phyloP scores from a whole-genome alignment of 371 early-diverging fungal species.

The Coemansia sp. region DNA sequence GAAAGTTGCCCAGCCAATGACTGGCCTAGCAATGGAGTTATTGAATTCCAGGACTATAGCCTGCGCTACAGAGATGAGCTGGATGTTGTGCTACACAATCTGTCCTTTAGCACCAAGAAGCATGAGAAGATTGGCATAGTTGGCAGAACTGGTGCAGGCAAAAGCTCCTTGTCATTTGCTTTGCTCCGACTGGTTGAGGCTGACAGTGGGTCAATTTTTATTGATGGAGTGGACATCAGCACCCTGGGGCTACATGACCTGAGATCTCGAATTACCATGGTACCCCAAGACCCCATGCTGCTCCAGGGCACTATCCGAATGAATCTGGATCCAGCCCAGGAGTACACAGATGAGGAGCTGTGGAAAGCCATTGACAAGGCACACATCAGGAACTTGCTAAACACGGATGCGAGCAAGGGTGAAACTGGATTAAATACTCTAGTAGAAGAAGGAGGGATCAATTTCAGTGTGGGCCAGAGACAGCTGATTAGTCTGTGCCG shows the following conservation, averaged over 20 bases:
- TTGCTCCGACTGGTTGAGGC: slow-evolving; percentile 64
- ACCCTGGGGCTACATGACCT: slow-evolving; percentile 57
- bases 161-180: slow-evolving; percentile 59
- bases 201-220: slow-evolving; percentile 55
- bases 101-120: slow-evolving; percentile 49
- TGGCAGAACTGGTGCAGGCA: slow-evolving; percentile 61
- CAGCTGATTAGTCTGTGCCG: slow-evolving; percentile 54
- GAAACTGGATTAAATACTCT: slow-evolving; percentile 51
- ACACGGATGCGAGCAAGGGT: neutral
- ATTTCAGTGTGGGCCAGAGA: slow-evolving; percentile 60
- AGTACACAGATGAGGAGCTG: slow-evolving; percentile 53
- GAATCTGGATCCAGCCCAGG: slow-evolving; percentile 57
- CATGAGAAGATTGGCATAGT: slow-evolving; percentile 56
- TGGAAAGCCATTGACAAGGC: slow-evolving; percentile 30
- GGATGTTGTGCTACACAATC: slow-evolving; percentile 36
- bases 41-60: slow-evolving; percentile 28
- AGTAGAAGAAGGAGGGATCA: slow-evolving; percentile 56
- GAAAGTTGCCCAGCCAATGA: slow-evolving; percentile 24
- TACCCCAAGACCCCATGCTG: slow-evolving; percentile 66
- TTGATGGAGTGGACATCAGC: slow-evolving; percentile 60
- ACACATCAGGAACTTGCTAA: slow-evolving; percentile 21
- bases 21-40: slow-evolving; percentile 33
- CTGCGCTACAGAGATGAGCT: slow-evolving; percentile 31
- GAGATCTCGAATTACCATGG: slow-evolving; percentile 60
- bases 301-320: slow-evolving; percentile 58